Conservation (phyloP, 2,329 filamentous ascomycete species). For the Aspergillus sp. region DNA sequence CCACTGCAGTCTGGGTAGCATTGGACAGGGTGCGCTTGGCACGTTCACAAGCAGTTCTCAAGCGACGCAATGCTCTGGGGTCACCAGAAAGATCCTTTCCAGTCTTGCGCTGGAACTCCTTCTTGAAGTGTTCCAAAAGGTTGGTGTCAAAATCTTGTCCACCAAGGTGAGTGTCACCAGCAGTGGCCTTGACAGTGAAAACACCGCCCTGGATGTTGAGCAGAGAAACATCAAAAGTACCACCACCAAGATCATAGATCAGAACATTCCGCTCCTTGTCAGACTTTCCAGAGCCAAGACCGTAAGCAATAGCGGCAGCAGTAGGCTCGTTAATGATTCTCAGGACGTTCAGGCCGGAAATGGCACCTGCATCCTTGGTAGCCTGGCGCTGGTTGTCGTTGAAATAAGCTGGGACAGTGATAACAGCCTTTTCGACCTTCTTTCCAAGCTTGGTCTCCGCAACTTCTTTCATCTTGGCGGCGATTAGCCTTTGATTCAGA, state of each 20-base stretch:
- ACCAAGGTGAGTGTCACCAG: constrained; percentile 95
- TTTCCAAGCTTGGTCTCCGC: constrained; percentile 97
- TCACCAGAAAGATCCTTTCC: constrained; percentile 77
- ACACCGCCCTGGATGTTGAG: constrained; percentile 99
- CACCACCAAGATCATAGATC: constrained; percentile 99
- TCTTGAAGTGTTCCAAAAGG: constrained; percentile 93
- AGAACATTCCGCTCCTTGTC: constrained; percentile 98
- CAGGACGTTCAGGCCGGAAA: constrained; percentile 94
- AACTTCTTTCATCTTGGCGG: constrained; percentile 92
- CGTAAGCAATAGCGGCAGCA: constrained; percentile 95
- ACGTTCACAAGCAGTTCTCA: constrained; percentile 97
- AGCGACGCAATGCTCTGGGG: constrained; percentile 87
- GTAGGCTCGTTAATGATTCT: constrained; percentile 99
- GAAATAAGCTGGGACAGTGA: constrained; percentile 99
- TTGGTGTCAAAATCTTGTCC: constrained; percentile 96
- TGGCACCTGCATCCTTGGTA: constrained; percentile 98
- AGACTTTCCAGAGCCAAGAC: constrained; percentile 89
- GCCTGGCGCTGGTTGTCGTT: constrained; percentile 99
- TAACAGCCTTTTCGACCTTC: constrained; percentile 98
- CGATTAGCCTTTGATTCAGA: constrained; percentile 13
- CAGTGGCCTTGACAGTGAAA: constrained; percentile 97
- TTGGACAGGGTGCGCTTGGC: constrained; percentile 98
- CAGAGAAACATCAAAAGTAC: constrained; percentile 99
- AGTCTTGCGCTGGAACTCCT: constrained; percentile 80
- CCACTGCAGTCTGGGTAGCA: constrained; percentile 93